phyloP scores from a whole-genome alignment of 1,284 basidiomycete genomes.

The Pseudozyma sp. region DNA sequence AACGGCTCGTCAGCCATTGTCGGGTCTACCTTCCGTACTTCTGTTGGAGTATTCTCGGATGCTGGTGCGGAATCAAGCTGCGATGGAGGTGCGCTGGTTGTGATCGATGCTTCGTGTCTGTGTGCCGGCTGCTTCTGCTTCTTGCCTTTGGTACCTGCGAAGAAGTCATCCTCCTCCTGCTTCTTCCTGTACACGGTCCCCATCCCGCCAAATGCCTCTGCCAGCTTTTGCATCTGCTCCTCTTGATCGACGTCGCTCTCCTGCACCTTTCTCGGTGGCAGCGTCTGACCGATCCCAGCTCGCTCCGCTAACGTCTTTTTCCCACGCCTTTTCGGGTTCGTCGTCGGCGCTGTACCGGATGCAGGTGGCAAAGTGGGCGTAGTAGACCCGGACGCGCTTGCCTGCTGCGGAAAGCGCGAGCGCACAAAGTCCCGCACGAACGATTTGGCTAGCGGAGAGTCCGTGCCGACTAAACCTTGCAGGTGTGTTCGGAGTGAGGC shows the following conservation, averaged over 20 bases:
- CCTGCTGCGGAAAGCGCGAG: conserved; percentile 33
- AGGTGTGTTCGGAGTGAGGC: conserved; percentile 32
- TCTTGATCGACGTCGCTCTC: conserved; percentile 9
- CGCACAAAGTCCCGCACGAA: conserved; percentile 37
- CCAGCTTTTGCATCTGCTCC: conserved; percentile 35
- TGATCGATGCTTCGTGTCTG: neutral
- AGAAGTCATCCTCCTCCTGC: conserved; percentile 36
- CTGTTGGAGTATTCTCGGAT: neutral
- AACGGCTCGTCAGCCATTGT: conserved; percentile 5
- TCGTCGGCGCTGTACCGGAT: neutral
- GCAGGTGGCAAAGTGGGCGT: conserved; percentile 7
- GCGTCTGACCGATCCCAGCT: conserved; percentile 32
- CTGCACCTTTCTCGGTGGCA: conserved; percentile 31
- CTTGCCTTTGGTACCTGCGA: conserved; percentile 35
- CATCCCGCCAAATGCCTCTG: conserved; percentile 44
- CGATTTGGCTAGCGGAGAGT: conserved; percentile 26
- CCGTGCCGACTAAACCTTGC: conserved; percentile 42
- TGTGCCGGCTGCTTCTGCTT: conserved; percentile 15
- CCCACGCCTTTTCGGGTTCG: conserved; percentile 19
- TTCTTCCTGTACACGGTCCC: conserved; percentile 48
- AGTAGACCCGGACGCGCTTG: conserved; percentile 7
- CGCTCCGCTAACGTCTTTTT: conserved; percentile 42
- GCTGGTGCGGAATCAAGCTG: neutral
- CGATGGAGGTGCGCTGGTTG: neutral
- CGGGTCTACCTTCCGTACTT: neutral